Evolutionary conservation across 805 yeast genomes (phyloP).

Genomic region (Kuraishia cidri): DNA sequence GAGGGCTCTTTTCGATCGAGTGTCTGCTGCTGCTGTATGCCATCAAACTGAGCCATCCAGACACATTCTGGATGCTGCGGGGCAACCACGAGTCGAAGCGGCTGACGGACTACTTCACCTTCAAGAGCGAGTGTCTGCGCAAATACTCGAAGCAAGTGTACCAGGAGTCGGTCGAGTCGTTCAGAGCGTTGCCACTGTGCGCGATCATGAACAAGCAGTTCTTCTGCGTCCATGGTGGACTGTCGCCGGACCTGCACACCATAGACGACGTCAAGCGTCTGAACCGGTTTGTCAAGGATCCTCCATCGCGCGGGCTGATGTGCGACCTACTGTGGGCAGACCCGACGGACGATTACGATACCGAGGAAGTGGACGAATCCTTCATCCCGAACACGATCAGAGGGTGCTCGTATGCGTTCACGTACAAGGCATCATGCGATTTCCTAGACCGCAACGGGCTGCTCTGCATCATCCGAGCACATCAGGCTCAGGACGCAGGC

Average conservation of each 20-base stretch:
- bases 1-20: slow-evolving; percentile 88
- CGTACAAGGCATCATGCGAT: slow-evolving; percentile 73
- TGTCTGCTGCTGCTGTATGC: slow-evolving; percentile 69
- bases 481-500: slow-evolving; percentile 97
- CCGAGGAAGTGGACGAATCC: slow-evolving; percentile 25
- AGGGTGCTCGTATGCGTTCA: slow-evolving; percentile 88
- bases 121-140: slow-evolving; percentile 81
- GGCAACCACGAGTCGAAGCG: slow-evolving; percentile 96
- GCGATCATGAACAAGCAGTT: slow-evolving; percentile 92
- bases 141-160: slow-evolving; percentile 64
- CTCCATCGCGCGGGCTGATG: slow-evolving; percentile 89
- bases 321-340: slow-evolving; percentile 96
- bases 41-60: slow-evolving; percentile 68
- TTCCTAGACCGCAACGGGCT: slow-evolving; percentile 74
- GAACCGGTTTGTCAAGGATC: slow-evolving; percentile 82
- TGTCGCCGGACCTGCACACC: slow-evolving; percentile 73
- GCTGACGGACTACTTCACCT: slow-evolving; percentile 89
- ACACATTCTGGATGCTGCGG: slow-evolving; percentile 69
- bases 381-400: slow-evolving; percentile 66
- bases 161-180: slow-evolving; percentile 66
- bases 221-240: slow-evolving; percentile 94
- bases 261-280: slow-evolving; percentile 60
- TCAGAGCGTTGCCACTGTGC: slow-evolving; percentile 83
- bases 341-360: slow-evolving; percentile 83
- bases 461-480: slow-evolving; percentile 86